These are phyloP conservation scores for Phytophthora crassamura DNA, from an alignment of 352 stramenopile species.

Conservation along the genomic window DNA sequence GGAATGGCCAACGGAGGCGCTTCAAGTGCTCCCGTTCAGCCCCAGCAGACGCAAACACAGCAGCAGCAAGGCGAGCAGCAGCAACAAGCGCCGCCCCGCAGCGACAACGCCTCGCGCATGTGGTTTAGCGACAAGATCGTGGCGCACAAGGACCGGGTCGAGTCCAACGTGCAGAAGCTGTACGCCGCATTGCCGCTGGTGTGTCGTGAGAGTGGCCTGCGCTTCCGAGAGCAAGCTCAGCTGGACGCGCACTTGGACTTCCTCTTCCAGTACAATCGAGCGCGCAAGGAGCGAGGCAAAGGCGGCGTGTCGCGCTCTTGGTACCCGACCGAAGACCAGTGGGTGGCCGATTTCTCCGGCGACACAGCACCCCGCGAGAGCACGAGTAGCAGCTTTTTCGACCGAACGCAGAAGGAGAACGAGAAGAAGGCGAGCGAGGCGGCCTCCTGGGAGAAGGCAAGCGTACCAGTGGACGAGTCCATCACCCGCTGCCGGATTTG, in stretches of 20 bases:
- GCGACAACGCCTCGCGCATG: slow-evolving; percentile 72
- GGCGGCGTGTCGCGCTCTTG: slow-evolving; percentile 83
- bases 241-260: slow-evolving; percentile 87
- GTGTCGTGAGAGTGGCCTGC: slow-evolving; percentile 80
- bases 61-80: slow-evolving; percentile 26
- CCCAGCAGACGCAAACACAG: slow-evolving; percentile 19
- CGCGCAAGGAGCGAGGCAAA: slow-evolving; percentile 82
- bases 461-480: slow-evolving; percentile 81
- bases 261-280: slow-evolving; percentile 87
- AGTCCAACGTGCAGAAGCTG: slow-evolving; percentile 88
- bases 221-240: slow-evolving; percentile 81
- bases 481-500: slow-evolving; percentile 88
- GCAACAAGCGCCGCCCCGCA: slow-evolving; percentile 22
- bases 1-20: slow-evolving; percentile 42
- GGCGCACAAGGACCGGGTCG: slow-evolving; percentile 83
- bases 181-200: slow-evolving; percentile 84
- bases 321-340: slow-evolving; percentile 86
- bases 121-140: slow-evolving; percentile 89
- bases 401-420: slow-evolving; percentile 63
- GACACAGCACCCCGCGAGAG: slow-evolving; percentile 68
- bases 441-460: slow-evolving; percentile 60
- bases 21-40: slow-evolving; percentile 18
- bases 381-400: slow-evolving; percentile 83
- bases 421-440: slow-evolving; percentile 59
- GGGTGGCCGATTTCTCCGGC: slow-evolving; percentile 75